Percentiles rank a stretch among this genome's conserved stretches.
Conservation (phyloP, 495 filamentous ascomycete species). For the Aspergillus leporis region DNA sequence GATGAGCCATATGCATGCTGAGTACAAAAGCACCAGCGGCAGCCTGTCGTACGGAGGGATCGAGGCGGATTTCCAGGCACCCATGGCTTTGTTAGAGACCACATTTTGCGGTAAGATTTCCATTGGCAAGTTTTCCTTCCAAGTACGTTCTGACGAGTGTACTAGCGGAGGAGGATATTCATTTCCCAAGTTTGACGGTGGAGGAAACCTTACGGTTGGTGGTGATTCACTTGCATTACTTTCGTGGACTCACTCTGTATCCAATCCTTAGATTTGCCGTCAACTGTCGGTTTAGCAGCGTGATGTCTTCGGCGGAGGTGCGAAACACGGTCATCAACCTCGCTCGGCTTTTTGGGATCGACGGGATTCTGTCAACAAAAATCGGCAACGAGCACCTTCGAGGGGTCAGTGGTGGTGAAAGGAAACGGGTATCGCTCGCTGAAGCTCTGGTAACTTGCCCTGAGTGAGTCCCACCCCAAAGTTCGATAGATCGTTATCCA, state of each 20-base stretch:
- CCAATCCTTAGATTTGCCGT: conserved; percentile 46
- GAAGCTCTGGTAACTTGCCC: conserved; percentile 57
- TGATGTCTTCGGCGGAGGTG: conserved; percentile 51
- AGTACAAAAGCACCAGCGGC: not conserved
- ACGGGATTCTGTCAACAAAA: conserved; percentile 10
- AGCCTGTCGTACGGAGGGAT: not conserved
- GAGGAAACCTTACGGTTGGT: conserved; percentile 50
- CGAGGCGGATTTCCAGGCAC: not conserved
- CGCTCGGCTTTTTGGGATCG: conserved; percentile 1
- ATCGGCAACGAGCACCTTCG: conserved; percentile 16
- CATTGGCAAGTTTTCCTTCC: not conserved
- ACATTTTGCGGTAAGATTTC: conserved; percentile 7
- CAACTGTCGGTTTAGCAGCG: conserved; percentile 4
- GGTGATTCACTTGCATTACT: no score
- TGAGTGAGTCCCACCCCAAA: conserved; percentile 55
- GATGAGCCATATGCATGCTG: not conserved
- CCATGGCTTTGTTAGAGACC: not conserved
- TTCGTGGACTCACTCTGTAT: no score
- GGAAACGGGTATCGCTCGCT: conserved; percentile 58
- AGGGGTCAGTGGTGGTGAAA: conserved; percentile 42
- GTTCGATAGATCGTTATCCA: no score
- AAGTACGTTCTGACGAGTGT: not conserved
- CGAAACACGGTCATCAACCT: conserved; percentile 51
- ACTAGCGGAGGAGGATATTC: conserved; percentile 51
- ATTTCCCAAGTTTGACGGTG: conserved; percentile 64